Evolutionary conservation across 2,329 filamentous ascomycete species (phyloP), one percentile per base, ranked within the genome.

Genomic region (Emericellopsis cladophorae): DNA sequence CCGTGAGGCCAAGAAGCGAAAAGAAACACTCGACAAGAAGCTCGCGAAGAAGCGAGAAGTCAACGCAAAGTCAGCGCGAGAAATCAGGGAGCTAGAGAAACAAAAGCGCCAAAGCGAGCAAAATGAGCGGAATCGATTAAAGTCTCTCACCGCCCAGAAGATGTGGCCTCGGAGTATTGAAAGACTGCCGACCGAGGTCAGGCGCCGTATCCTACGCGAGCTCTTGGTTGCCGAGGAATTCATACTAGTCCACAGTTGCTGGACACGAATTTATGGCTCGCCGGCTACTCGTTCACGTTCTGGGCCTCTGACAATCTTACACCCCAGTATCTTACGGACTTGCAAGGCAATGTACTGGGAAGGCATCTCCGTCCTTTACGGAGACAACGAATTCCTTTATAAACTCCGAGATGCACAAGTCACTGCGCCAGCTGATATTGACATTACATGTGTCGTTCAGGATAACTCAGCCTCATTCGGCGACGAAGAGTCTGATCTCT

Each of bases 381-480:
- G 66, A 3, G 54, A 62, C 23, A 74, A 74, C 39, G 56, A 40
- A 0, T 74, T 74, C 44, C 46, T 56, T 2, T 73, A 74, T 44
- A 52, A 58, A 7, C 51, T 72, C 11, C 60, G 68, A 1, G 66
- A 72, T 44, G 42, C 42, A 8, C 14, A 29, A 29, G 8, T 12
- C 26, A n/a, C 2, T n/a, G 41, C 29, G 32, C 46, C 31, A 38
- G 32, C 44, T 3, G 40, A 52, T 29, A 33, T 56, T 8, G 26
- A 42, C 5, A 38, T 42, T 11, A 29, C 26, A 9, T 29, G 9
- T 12, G 39, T 54, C 9, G 43, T 35, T 2, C 21, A 32, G 7
- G 39, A 50, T 6, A 48, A 54, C 23, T 42, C 45, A 10, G 37
- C 42, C n/a, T 47, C 45, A 36, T 33, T 37, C 11, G 24, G n/a